Conservation (phyloP, 2,329 filamentous ascomycete species). For the Incumbomyces delicatus region DNA sequence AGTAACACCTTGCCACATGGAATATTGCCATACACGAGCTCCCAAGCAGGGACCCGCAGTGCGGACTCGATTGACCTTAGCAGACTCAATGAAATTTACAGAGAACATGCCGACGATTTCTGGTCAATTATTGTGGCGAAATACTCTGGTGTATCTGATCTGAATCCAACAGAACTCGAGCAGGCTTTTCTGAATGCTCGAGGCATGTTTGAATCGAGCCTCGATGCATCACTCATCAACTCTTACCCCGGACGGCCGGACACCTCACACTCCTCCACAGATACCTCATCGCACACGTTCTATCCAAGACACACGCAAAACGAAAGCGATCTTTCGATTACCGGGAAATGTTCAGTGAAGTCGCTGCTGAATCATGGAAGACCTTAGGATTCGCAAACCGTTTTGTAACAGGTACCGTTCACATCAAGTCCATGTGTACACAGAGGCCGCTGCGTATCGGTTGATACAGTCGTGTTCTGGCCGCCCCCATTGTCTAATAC, state of each 20-base stretch:
- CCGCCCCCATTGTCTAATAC: too few relatives aligned
- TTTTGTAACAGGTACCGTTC: too few relatives aligned
- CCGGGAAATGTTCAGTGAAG: too few relatives aligned
- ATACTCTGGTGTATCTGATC: conserved; percentile 37
- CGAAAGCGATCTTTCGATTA: too few relatives aligned
- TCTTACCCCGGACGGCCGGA: neutral
- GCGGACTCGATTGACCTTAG: neutral
- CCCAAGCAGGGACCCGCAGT: too few relatives aligned
- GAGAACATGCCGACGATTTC: conserved; percentile 59
- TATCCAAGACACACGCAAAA: too few relatives aligned
- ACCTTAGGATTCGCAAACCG: too few relatives aligned
- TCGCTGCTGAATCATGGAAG: too few relatives aligned
- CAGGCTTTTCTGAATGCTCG: conserved; percentile 17
- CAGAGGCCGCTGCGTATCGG: too few relatives aligned
- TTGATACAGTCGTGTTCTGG: too few relatives aligned
- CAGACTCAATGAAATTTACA: conserved; percentile 44
- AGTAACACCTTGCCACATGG: neutral
- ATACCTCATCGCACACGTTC: too few relatives aligned
- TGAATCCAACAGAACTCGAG: conserved; percentile 18
- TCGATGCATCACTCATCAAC: neutral
- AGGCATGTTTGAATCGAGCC: neutral
- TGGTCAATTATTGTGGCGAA: conserved; percentile 64
- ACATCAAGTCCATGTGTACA: too few relatives aligned
- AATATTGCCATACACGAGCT: neutral
- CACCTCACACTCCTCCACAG: neutral